phyloP scores from a whole-genome alignment of 2,329 filamentous ascomycete genomes.

The Aspergillus ustus region DNA sequence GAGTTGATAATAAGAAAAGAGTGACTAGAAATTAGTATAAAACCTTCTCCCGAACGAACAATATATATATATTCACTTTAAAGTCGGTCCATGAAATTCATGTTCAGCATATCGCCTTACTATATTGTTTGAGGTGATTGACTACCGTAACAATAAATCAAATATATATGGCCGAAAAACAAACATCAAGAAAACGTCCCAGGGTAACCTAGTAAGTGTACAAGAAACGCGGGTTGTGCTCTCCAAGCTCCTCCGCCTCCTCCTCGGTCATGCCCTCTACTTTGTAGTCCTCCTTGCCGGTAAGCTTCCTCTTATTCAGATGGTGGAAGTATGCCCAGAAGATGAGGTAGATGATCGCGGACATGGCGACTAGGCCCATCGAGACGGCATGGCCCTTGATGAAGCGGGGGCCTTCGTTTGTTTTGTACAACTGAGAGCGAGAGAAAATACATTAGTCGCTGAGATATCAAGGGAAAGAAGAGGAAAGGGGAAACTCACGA shows the following conservation, averaged over 20 bases:
- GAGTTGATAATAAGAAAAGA: too few relatives aligned
- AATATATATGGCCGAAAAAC: too few relatives aligned
- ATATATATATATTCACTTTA: too few relatives aligned
- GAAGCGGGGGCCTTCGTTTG: slow-evolving; percentile 14
- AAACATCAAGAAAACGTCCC: neutral
- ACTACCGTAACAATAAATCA: too few relatives aligned
- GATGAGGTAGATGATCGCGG: slow-evolving; percentile 8
- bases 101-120: too few relatives aligned
- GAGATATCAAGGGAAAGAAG: neutral
- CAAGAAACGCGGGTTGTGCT: slow-evolving; percentile 13
- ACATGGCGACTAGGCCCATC: slow-evolving; percentile 12
- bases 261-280: slow-evolving; percentile 12
- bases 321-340: slow-evolving; percentile 16
- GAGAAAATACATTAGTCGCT: neutral
- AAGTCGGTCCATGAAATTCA: too few relatives aligned
- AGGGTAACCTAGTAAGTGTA: slow-evolving; percentile 9
- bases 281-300: slow-evolving; percentile 7
- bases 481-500: neutral
- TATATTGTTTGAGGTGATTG: too few relatives aligned
- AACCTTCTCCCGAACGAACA: too few relatives aligned
- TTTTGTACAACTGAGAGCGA: slow-evolving; percentile 11
- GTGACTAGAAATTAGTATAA: too few relatives aligned
- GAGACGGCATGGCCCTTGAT: slow-evolving; percentile 16
- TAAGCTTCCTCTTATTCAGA: slow-evolving; percentile 1
- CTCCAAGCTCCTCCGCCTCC: slow-evolving; percentile 16